Base-by-base conservation (phyloP, 768 basidiomycete species). In the Mycena pura region DNA sequence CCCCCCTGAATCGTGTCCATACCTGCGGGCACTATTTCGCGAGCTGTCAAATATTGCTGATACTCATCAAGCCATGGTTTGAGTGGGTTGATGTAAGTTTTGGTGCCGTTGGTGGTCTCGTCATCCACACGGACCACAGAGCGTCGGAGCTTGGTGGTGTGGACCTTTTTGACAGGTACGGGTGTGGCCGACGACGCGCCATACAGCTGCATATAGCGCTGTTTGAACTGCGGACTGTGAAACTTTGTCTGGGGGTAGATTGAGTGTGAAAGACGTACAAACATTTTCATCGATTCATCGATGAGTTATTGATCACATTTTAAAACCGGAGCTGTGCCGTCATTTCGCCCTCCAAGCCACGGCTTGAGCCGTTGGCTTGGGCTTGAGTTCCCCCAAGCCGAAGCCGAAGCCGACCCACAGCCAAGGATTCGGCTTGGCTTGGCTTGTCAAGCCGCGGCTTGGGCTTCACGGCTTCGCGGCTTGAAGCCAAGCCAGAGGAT, bases 1-100 rank as follows among this genome's bases (percentile, higher is more conserved):
- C 72, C 15, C 73, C 75, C 77, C 75, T 63, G 25, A 39, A 77
- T 64, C 39, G 71, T 64, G 6, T 45, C 50, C 61, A 64, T 63
- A 4, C 54, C 60, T 8, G 57, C 70, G 34, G 66, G 70, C 8
- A 70, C 39, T 15, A 44, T 52, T 19, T 65, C 65, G 19, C 41
- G 39, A 2, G 47, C 47, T 13, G 67, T 50, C 22, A 74, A 47
- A 55, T 73, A 74, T n/a, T 48, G 52, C 22, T 65, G 47, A 32
- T 71, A 74, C 41, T 72, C 68, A 17, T 57, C 43, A 9, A 63
- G 24, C 57, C 68, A 69, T 28, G 65, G 65, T 38, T 59, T 27
- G 17, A 54, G 40, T 3, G 56, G 47, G 44, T 62, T 54, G 44
- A 38, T 39, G 19, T 44, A 46, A 6, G 55, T 19, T 27, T 44